A percentile compares a stretch with the other conserved stretches of the same genome.
Evolutionary conservation across 1,139 yeast species (phyloP).

Genomic region (Chernovozyma aurita): DNA sequence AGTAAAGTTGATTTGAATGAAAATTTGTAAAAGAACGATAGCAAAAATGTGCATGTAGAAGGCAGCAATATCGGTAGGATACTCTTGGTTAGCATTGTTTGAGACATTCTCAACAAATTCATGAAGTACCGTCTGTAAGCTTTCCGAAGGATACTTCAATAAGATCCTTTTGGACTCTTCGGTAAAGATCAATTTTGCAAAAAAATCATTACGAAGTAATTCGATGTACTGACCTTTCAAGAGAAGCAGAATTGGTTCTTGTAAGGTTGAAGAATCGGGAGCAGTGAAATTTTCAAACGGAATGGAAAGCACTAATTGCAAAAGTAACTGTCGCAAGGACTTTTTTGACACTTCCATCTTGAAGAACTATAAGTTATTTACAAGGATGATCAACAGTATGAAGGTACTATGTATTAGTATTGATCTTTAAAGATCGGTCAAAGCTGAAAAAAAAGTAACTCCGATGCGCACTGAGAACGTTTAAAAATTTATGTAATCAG

Average conservation of each 20-base stretch:
- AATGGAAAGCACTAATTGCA: conserved; percentile 24
- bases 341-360: no score
- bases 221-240: conserved; percentile 25
- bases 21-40: conserved; percentile 59
- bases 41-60: conserved; percentile 39
- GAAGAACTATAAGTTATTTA: no score
- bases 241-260: conserved; percentile 12
- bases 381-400: no score
- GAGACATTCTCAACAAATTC: conserved; percentile 17
- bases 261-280: conserved; percentile 7
- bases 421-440: neutral
- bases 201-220: conserved; percentile 15
- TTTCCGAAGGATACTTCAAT: conserved; percentile 15
- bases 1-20: conserved; percentile 74
- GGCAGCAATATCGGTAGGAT: conserved; percentile 10
- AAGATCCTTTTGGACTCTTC: conserved; percentile 12
- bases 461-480: neutral
- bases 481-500: no score
- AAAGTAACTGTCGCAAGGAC: conserved; percentile 17
- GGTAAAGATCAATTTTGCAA: conserved; percentile 12
- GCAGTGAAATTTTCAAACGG: conserved; percentile 17
- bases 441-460: neutral
- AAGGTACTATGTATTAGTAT: neutral
- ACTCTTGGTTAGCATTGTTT: conserved; percentile 7
- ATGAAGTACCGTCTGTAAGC: conserved; percentile 17